Evolutionary conservation across 148 eudicot genomes (phyloP), one percentile per base, ranked within the genome.

Genomic region (Heliosperma pusillum): DNA sequence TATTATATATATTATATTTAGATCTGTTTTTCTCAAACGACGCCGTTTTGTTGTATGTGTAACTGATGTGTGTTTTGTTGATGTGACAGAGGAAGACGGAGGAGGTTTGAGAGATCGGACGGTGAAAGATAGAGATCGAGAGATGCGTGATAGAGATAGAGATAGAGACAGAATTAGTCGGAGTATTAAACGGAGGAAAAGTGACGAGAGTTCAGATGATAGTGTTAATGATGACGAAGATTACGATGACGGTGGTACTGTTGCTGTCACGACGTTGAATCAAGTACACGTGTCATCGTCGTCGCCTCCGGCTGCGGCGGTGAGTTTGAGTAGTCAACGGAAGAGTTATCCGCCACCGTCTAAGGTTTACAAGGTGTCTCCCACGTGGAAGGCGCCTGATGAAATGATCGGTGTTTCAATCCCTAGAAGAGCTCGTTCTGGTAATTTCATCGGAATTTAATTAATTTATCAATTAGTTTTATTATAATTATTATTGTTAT

Each of bases 381-480:
- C 90, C 8, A 85, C 88, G 0, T 94, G 97, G 96, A 94, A 88
- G 78, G 76, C 97, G 1, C 86, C 93, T 0, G 97, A 94, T 65
- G 97, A 95, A 69, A 87, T 92, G 93, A 95, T 95, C 24, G 90
- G 93, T 0, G 87, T 90, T 63, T 76, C 97, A 0, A 87, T 95
- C 3, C 99, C 99, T 0, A 78, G 97, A 53, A 95, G 90, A 71
- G 99, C 99, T 79, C 94, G 99, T 5, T 88, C 99, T 22, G 93
- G 99, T 95, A 2, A 78, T 80, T 10, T 45, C 12, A 26, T 20
- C 55, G 55, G 15, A 2, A 50, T 12, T 50, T 50, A 47, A 47
- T 47, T 47, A 50, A 1, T 50, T 36, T 36, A 8, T 50, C 55
- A 50, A 50, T 50, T 50, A 16, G 5, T 7, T 36, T 5, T 36